phyloP scores from a whole-genome alignment of 176 grass and related monocot species.

The Chrysopogon serrulatus region DNA sequence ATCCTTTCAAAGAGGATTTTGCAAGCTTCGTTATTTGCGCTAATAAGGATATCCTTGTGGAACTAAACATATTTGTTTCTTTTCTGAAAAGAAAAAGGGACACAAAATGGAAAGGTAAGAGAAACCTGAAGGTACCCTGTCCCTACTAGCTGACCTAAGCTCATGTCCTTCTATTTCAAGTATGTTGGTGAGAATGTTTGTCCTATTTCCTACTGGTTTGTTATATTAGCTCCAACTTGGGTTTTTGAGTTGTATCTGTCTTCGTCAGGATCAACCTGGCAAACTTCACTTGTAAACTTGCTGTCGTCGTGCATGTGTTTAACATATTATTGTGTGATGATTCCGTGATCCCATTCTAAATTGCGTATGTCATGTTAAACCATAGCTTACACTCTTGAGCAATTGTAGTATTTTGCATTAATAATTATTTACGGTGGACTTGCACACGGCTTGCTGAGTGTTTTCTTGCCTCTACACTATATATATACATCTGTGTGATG shows the following conservation, averaged over 20 bases:
- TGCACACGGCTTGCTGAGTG: conserved; percentile 7
- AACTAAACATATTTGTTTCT: background rate
- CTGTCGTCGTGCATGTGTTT: conserved; percentile 7
- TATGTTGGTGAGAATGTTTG: background rate
- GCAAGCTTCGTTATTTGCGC: background rate
- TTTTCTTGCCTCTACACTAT: background rate
- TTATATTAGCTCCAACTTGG: background rate
- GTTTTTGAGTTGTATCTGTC: background rate
- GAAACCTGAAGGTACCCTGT: background rate
- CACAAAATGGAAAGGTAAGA: background rate
- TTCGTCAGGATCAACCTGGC: background rate
- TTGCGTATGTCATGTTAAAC: background rate
- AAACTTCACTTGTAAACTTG: conserved; percentile 19
- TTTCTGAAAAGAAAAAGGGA: background rate
- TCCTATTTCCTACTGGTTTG: conserved; percentile 9
- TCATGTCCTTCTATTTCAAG: background rate
- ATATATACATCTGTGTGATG: background rate
- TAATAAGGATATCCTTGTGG: background rate
- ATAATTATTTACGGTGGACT: conserved; percentile 3
- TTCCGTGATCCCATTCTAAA: conserved; percentile 22
- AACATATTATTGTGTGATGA: background rate
- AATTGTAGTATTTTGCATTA: background rate
- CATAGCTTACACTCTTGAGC: background rate
- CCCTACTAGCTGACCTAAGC: background rate
- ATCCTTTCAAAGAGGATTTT: background rate